Evolutionary conservation across 2,329 filamentous ascomycete genomes (phyloP).

Genomic region (Elsinoe necatrix): DNA sequence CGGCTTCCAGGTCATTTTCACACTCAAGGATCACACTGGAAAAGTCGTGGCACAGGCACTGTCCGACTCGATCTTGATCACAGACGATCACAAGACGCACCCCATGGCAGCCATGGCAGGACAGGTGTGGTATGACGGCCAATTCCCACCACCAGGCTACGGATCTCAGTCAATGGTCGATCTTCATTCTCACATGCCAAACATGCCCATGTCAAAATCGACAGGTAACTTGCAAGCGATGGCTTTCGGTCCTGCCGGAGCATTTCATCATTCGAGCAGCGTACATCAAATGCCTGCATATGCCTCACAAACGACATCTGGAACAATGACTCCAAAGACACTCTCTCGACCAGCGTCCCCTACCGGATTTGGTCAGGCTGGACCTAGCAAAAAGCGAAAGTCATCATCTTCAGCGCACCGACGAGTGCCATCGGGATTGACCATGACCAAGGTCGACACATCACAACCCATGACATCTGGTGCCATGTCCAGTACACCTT

Average conservation of each 20-base stretch:
- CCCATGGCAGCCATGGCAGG: conserved; percentile 25
- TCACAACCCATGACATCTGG: conserved; percentile 25
- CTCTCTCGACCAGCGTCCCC: conserved; percentile 70
- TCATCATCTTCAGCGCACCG: conserved; percentile 34
- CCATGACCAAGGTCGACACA: conserved; percentile 75
- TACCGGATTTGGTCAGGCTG: conserved; percentile 45
- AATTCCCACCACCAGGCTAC: conserved; percentile 28
- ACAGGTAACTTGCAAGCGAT: conserved; percentile 55
- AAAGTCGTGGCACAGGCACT: conserved; percentile 75
- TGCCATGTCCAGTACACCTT: conserved; percentile 27
- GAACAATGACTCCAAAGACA: conserved; percentile 49
- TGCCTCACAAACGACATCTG: conserved; percentile 34
- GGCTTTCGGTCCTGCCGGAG: conserved; percentile 25
- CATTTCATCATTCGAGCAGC: conserved; percentile 29
- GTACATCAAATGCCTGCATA: conserved; percentile 29
- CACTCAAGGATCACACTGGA: conserved; percentile 72
- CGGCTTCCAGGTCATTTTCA: conserved; percentile 91
- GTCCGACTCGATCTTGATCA: conserved; percentile 87
- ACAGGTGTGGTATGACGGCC: conserved; percentile 24
- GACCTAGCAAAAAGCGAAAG: conserved; percentile 75
- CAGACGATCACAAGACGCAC: conserved; percentile 93
- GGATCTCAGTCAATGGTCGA: conserved; percentile 32
- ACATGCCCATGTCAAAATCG: conserved; percentile 53
- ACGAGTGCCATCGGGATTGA: conserved; percentile 63
- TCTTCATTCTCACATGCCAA: conserved; percentile 30